Evolutionary conservation across 2,329 filamentous ascomycete species (phyloP), one percentile per base, ranked within the genome.

Genomic region (Sporothrix protearum): DNA sequence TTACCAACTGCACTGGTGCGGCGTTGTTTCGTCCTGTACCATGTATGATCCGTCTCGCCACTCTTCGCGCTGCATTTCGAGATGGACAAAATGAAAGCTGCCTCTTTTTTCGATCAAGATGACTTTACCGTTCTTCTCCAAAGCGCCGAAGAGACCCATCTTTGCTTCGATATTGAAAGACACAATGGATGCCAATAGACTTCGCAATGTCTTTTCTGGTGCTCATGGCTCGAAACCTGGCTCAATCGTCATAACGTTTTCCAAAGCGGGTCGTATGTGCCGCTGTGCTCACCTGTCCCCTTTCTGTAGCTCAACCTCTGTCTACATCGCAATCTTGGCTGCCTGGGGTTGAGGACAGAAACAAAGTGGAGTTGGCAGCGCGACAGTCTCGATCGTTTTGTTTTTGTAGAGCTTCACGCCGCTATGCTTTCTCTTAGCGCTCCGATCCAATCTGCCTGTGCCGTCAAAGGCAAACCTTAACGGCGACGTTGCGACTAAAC

Each of bases 181-280:
- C 42, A 45, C 42, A 45, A 30, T 1, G 1, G 7, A 30, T 36
- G 8, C 3, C 33, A 36, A 36, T 36, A 8, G 33, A 36, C 19
- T 22, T 39, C 5, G 33, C n/a, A 33, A 22, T 19, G 7, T 2
- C 6, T 61, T 9, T 14, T 5, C 28, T 22, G 30, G 16, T 12
- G 36, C 10, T 12, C 12, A 10, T 42, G 39, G 39, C 39, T 42
- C 12, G 39, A 42, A 10, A 7, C 42, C 14, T 14, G 22, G 10
- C 57, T 10, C n/a, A n/a, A 22, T 39, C n/a, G 19, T 19, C 53
- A 4, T 3, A 8, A 33, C 12, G 25, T 12, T 30, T 74, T 73
- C 69, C 71, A 64, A 67, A 49, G 72, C 59, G 36, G 71, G 73
- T 68, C 69, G 73, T 19, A 47, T 19, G 67, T 72, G 71, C 28